These are phyloP conservation scores for Sextonia rubra DNA, from an alignment of 164 flowering plant genomes.

Conservation along the genomic window DNA sequence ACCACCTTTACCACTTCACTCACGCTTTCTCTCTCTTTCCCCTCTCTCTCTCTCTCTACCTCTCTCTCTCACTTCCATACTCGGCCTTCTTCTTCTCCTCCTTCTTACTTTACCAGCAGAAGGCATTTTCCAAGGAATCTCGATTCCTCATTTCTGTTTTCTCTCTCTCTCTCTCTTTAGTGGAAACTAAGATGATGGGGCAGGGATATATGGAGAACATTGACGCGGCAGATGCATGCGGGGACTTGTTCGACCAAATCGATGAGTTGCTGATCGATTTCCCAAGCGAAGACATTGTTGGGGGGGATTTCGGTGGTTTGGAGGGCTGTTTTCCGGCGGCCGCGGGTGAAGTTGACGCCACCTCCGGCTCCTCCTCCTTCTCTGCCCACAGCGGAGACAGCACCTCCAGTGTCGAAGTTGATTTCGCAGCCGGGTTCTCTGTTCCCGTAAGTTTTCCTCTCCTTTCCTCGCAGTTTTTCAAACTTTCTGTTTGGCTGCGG, in stretches of 20 bases:
- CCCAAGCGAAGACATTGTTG: conserved; percentile 42
- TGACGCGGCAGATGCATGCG: conserved; percentile 31
- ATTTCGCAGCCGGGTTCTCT: conserved; percentile 45
- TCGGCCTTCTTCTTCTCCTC: not conserved
- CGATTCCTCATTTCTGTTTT: not conserved
- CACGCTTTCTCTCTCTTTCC: not conserved
- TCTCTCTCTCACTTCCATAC: not conserved
- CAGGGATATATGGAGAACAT: conserved; percentile 45
- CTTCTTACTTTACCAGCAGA: not conserved
- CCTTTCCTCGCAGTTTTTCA: not conserved
- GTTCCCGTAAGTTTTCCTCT: conserved; percentile 58
- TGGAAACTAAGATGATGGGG: conserved; percentile 24
- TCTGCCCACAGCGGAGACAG: conserved; percentile 16
- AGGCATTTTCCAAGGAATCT: not conserved
- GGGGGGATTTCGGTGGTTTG: not conserved
- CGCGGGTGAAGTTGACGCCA: not conserved
- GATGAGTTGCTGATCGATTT: conserved; percentile 69
- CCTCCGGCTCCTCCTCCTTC: conserved; percentile 17
- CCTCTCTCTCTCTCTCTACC: not conserved
- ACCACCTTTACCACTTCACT: not conserved
- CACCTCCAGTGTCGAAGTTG: not conserved
- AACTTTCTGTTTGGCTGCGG: too few relatives aligned
- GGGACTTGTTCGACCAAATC: conserved; percentile 68
- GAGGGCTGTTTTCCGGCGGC: conserved; percentile 9
- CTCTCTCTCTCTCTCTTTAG: not conserved